Base-by-base conservation (phyloP, 805 yeast species). In the Pichia occidentalis region DNA sequence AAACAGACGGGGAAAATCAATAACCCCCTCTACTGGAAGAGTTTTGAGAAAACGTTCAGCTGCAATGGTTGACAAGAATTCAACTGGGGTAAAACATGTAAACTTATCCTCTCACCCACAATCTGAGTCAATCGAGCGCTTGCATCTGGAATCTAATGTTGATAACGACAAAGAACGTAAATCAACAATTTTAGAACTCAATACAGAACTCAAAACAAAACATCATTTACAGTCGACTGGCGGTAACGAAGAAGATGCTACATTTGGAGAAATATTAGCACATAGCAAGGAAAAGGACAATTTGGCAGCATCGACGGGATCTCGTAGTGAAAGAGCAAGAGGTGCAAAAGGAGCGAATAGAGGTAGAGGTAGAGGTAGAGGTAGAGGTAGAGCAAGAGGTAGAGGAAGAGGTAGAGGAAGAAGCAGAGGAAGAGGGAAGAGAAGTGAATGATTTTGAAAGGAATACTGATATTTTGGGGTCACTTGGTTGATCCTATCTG, bases 311-410 rank as follows among this genome's bases (percentile, higher is more conserved):
- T n/a, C n/a, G n/a, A n/a, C n/a, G n/a, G n/a, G n/a, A n/a, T n/a
- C n/a, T n/a, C n/a, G n/a, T n/a, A n/a, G n/a, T n/a, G n/a, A n/a
- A n/a, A n/a, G n/a, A n/a, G n/a, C n/a, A n/a, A 14, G 29, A 12
- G 37, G 32, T 11, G n/a, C 21, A 19, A 32, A 13, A 17, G 29
- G n/a, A 17, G 10, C 29, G 29, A 21, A 31, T 19, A 9, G 28
- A 29, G 22, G 38, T 27, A 20, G 38, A 31, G 19, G 40, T 32
- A 28, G 29, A 20, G 13, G 39, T 19, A 7, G 42, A 34, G n/a
- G 36, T 12, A 24, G 37, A 32, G 19, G 32, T 12, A 23, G 23
- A 10, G 29, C 33, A 11, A 14, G 32, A 27, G 24, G 42, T n/a
- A 28, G 32, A 16, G 5, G 32, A 4, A 18, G 32, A 18, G 18